Percentiles rank a stretch among this genome's conserved stretches.
Conservation (phyloP, 306 rosid genomes). For the Mimosa bimucronata region DNA sequence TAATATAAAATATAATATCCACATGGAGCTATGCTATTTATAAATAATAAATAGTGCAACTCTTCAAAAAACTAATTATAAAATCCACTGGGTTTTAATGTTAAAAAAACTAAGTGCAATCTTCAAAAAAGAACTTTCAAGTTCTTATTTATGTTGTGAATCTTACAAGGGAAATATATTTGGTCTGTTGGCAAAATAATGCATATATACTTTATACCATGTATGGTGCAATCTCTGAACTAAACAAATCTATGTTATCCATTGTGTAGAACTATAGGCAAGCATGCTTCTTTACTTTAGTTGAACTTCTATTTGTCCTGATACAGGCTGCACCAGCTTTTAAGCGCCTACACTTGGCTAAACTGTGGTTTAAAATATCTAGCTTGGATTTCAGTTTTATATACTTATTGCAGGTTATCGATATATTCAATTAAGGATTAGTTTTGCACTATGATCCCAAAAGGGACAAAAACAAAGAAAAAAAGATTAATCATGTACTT, state of each 20-base stretch:
- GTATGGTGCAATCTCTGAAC: background rate
- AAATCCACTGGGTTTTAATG: too few relatives aligned
- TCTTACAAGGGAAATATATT: background rate
- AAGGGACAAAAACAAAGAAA: too few relatives aligned
- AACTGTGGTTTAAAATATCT: background rate
- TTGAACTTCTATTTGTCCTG: slow-evolving; percentile 2
- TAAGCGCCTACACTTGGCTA: background rate
- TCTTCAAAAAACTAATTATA: too few relatives aligned
- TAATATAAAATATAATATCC: too few relatives aligned
- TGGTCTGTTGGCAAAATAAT: background rate
- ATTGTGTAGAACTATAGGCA: background rate
- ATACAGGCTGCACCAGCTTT: slow-evolving; percentile 3
- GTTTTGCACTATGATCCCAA: background rate
- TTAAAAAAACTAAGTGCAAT: too few relatives aligned
- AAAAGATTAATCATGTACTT: background rate
- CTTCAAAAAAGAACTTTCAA: too few relatives aligned
- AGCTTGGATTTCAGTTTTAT: background rate
- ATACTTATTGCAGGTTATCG: background rate
- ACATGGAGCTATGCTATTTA: background rate
- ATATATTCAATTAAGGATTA: background rate
- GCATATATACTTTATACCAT: background rate
- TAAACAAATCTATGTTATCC: background rate
- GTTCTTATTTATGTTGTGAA: background rate
- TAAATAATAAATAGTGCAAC: background rate
- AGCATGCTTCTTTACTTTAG: background rate